Evolutionary conservation across 1,284 basidiomycete species (phyloP), one percentile per base, ranked within the genome.

Genomic region (Heterobasidion parviporum): DNA sequence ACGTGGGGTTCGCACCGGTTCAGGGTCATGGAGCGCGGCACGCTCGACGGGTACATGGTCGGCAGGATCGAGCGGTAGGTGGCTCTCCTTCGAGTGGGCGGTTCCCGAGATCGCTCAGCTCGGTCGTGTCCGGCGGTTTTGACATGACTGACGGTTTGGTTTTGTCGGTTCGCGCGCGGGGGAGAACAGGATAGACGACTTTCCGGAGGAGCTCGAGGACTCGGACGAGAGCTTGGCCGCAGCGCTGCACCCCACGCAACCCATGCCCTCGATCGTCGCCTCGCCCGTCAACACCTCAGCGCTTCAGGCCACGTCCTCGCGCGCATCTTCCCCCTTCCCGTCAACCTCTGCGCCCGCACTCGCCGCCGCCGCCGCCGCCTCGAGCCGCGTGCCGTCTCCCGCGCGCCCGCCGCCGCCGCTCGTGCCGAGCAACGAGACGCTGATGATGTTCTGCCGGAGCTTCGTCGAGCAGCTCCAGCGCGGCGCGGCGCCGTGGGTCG

Each of bases 401-500:
- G 15, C n/a, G 18, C 47, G 47, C 47, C 16, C 47, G 57, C 60
- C 48, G 61, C 26, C 26, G 26, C 26, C 26, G 3, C 26, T 64
- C 26, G 47, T 46, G 34, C 45, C 48, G 34, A 70, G 71, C n/a
- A 89, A 85, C 52, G 76, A 78, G 34, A 81, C 86, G 61, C 79
- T 97, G 49, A 85, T 95, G 73, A 76, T 73, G 4, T 81, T 80
- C 33, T 98, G 95, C 69, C 82, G 81, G 47, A 71, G 75, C 8
- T 98, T 98, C 67, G 79, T 98, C 56, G 78, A 82, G 44, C 87
- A 91, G 57, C 77, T 97, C 8, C 78, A 87, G 59, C 83, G 81
- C 2, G 92, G 92, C 16, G 88, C 87, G 0, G 91, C 93, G 1
- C 94, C 94, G 38, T 96, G 94, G 89, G 84, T 97, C 41, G 81